Percentiles rank a stretch among this genome's conserved stretches.
phyloP scores from a whole-genome alignment of 371 early-diverging fungal species.

The Mortierella sp. region DNA sequence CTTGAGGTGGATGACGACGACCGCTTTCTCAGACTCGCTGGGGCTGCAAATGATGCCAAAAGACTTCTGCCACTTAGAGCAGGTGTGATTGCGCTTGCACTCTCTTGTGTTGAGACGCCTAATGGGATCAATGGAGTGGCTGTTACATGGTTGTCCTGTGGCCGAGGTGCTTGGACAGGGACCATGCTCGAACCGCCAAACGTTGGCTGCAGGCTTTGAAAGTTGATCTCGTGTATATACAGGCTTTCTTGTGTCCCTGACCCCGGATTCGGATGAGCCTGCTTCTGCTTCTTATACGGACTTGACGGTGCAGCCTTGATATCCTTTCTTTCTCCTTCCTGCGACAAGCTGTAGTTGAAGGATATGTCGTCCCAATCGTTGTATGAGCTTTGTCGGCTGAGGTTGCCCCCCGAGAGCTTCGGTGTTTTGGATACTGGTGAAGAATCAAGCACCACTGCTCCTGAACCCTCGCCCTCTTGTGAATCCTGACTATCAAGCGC shows the following conservation, averaged over 20 bases:
- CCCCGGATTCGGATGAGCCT: not conserved
- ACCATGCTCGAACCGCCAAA: conserved; percentile 7
- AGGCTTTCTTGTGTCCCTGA: not conserved
- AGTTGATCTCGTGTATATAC: conserved; percentile 21
- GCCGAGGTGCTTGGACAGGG: not conserved
- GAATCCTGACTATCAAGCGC: conserved; percentile 3
- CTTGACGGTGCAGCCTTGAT: too few relatives aligned
- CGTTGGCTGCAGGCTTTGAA: conserved; percentile 38
- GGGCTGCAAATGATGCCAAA: conserved; percentile 39
- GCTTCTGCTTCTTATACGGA: conserved; percentile 7
- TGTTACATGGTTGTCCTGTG: not conserved
- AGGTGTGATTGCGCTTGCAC: not conserved
- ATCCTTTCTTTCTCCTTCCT: too few relatives aligned
- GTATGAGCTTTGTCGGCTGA: too few relatives aligned
- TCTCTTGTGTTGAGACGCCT: conserved; percentile 20
- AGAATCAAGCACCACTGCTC: too few relatives aligned
- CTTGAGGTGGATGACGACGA: conserved; percentile 2
- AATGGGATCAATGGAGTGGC: conserved; percentile 27
- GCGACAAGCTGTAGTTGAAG: too few relatives aligned
- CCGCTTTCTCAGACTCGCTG: conserved; percentile 28
- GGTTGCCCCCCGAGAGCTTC: too few relatives aligned
- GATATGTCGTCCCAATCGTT: too few relatives aligned
- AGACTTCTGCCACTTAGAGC: conserved; percentile 1
- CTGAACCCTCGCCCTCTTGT: not conserved
- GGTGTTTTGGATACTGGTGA: too few relatives aligned